Evolutionary conservation across 306 rosid genomes (phyloP).

Genomic region (Cicer pinnatifidum): DNA sequence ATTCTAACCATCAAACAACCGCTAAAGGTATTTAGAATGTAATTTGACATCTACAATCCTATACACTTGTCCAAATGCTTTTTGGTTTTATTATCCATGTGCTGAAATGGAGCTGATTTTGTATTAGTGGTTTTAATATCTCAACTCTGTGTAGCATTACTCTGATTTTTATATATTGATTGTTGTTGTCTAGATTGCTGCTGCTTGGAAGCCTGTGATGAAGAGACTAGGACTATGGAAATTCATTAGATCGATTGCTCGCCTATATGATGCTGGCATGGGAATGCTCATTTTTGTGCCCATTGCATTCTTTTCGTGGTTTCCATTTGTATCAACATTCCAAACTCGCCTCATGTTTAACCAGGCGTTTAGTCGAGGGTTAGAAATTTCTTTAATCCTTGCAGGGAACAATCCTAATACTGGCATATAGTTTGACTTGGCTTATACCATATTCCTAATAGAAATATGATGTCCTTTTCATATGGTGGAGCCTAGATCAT

Average conservation of each 20-base stretch:
- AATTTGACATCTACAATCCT: slow-evolving; percentile 17
- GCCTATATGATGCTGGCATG: slow-evolving; percentile 93
- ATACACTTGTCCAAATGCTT: slow-evolving; percentile 7
- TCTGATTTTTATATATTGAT: slow-evolving; percentile 29
- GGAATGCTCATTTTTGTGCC: slow-evolving; percentile 91
- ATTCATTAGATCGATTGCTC: slow-evolving; percentile 79
- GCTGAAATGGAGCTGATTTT: slow-evolving; percentile 31
- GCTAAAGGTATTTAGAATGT: not conserved
- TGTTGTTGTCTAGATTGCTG: slow-evolving; percentile 70
- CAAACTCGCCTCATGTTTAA: slow-evolving; percentile 97
- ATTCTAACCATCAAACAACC: not conserved
- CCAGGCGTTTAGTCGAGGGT: slow-evolving; percentile 94
- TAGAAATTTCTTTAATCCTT: slow-evolving; percentile 88
- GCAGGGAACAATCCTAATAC: slow-evolving; percentile 89
- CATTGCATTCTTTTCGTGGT: slow-evolving; percentile 81
- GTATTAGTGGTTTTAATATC: slow-evolving; percentile 20
- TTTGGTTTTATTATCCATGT: not conserved
- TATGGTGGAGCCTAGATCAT: slow-evolving; percentile 25
- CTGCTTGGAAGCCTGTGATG: slow-evolving; percentile 89
- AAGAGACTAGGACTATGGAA: slow-evolving; percentile 82
- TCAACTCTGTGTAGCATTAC: slow-evolving; percentile 8
- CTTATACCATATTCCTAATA: slow-evolving; percentile 15
- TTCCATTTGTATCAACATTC: slow-evolving; percentile 92
- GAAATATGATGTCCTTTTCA: not conserved
- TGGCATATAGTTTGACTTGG: slow-evolving; percentile 54